These are phyloP conservation scores for Dipteronia dyeriana DNA, from an alignment of 345 rosid species.

Conservation along the genomic window DNA sequence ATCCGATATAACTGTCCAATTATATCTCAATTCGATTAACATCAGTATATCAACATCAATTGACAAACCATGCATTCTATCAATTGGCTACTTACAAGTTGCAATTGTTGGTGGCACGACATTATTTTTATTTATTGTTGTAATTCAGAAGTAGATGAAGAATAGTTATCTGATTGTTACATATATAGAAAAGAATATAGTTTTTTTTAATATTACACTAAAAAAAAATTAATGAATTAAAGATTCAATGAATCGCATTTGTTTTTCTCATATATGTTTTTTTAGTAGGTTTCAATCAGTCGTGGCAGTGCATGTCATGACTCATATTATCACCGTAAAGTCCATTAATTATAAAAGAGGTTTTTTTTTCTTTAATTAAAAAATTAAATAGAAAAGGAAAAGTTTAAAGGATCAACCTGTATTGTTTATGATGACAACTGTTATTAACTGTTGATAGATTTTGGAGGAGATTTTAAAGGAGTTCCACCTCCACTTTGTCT, in stretches of 20 bases:
- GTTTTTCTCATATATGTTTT: too few species aligned
- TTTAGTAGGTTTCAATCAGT: neutral
- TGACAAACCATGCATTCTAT: neutral
- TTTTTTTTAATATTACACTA: too few species aligned
- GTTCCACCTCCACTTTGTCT: neutral
- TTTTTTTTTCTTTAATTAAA: too few species aligned
- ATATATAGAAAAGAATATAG: too few species aligned
- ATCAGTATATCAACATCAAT: neutral
- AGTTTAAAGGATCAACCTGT: neutral
- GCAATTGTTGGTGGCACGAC: neutral
- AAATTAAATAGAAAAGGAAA: neutral
- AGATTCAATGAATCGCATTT: neutral
- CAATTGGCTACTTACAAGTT: neutral
- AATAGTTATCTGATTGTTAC: too few species aligned
- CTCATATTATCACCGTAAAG: neutral
- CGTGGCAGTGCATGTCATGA: neutral
- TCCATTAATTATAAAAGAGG: neutral
- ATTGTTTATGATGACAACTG: neutral
- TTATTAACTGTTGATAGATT: neutral
- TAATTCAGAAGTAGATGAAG: neutral
- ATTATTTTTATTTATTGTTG: neutral
- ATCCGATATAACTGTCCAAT: too few species aligned
- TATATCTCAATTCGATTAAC: too few species aligned
- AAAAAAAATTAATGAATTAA: too few species aligned
- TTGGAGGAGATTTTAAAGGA: neutral